These are phyloP conservation scores for Penicillium sclerotiorum DNA, from an alignment of 2,329 filamentous ascomycete species.

Conservation along the genomic window DNA sequence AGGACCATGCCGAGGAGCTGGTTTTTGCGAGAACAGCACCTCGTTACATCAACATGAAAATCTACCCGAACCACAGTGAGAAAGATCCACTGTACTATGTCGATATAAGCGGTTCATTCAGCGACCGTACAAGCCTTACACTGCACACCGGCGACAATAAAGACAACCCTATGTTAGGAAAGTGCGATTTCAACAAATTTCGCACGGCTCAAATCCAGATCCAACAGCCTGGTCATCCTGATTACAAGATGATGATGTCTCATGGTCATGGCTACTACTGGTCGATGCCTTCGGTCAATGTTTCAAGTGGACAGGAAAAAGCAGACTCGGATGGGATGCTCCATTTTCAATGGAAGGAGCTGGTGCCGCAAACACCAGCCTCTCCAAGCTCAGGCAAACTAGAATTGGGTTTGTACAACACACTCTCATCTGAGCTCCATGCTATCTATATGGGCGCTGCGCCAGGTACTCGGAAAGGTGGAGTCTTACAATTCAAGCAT, in stretches of 20 bases:
- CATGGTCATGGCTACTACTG: conserved; percentile 2
- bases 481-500: background rate
- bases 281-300: background rate
- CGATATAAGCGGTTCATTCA: background rate
- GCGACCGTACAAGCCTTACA: background rate
- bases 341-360: background rate
- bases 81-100: background rate
- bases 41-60: background rate
- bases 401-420: conserved; percentile 2
- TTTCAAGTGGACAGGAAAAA: background rate
- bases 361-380: background rate
- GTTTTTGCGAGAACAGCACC: background rate
- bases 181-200: conserved; percentile 7
- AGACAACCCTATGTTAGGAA: background rate
- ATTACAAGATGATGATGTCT: background rate
- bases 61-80: background rate
- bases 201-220: background rate
- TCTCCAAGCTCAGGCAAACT: background rate
- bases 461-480: conserved; percentile 2
- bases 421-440: background rate
- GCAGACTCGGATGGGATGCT: background rate
- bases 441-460: conserved; percentile 2
- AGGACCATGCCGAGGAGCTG: too few relatives aligned
- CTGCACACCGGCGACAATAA: background rate
- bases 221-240: background rate